Evolutionary conservation across 2,329 filamentous ascomycete genomes (phyloP).

Genomic region (Tricladium varicosporioides): DNA sequence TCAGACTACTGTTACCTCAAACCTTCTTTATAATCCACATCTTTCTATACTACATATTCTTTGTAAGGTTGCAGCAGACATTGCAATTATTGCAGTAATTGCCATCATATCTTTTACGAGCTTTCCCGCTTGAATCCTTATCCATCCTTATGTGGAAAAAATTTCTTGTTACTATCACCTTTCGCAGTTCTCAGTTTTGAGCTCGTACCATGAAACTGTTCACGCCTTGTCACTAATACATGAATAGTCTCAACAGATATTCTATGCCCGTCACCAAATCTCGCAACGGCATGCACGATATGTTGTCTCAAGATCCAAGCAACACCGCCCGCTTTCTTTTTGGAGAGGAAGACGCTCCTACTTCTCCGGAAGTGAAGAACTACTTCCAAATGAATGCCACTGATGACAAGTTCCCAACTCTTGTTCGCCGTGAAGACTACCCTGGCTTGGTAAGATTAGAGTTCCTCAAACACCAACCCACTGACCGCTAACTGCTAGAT

Average conservation of each 20-base stretch:
- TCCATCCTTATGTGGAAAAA: not conserved
- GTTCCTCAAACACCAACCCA: slow-evolving; percentile 5
- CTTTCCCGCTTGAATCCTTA: not conserved
- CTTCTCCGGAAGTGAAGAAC: slow-evolving; percentile 57
- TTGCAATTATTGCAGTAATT: not conserved
- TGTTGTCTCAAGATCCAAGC: slow-evolving; percentile 70
- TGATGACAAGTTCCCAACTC: slow-evolving; percentile 84
- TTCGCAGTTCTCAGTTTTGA: not conserved
- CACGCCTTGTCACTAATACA: slow-evolving; percentile 21
- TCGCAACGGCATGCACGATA: slow-evolving; percentile 64
- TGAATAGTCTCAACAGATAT: slow-evolving; percentile 75
- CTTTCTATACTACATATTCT: no score
- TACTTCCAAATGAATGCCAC: slow-evolving; percentile 70
- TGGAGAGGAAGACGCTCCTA: slow-evolving; percentile 65
- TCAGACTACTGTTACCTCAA: no score
- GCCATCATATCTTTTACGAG: not conserved
- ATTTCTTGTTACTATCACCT: not conserved
- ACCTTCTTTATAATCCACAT: no score
- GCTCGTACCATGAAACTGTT: not conserved
- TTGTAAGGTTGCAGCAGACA: no score
- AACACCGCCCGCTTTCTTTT: slow-evolving; percentile 87
- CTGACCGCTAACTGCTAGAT: slow-evolving; percentile 40
- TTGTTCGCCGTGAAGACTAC: slow-evolving; percentile 61
- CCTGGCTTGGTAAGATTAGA: slow-evolving; percentile 30
- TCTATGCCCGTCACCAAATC: slow-evolving; percentile 85